phyloP scores from a whole-genome alignment of 2,329 filamentous ascomycete species.

The Metarhizium album region DNA sequence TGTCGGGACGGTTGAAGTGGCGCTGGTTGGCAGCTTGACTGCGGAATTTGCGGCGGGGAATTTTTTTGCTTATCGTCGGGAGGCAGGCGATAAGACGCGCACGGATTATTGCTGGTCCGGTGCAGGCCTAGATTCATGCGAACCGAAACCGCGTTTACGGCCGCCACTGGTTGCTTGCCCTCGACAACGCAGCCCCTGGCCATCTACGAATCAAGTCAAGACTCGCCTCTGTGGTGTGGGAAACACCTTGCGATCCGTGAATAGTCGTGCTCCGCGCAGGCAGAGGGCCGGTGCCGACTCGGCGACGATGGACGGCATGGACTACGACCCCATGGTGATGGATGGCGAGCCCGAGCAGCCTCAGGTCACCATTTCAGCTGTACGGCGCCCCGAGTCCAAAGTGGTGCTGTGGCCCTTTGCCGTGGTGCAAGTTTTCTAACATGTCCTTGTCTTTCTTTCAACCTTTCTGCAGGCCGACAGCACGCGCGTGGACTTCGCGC shows the following conservation, averaged over 20 bases:
- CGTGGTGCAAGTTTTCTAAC: constrained; percentile 2
- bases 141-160: background rate
- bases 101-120: constrained; percentile 22
- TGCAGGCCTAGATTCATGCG: background rate
- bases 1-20: no score
- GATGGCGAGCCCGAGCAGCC: constrained; percentile 46
- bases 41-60: constrained; percentile 13
- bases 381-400: constrained; percentile 21
- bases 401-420: constrained; percentile 1
- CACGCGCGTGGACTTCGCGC: constrained; percentile 80
- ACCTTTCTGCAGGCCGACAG: constrained; percentile 52
- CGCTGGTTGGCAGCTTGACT: no score
- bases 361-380: constrained; percentile 49
- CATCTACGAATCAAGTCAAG: background rate
- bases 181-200: background rate
- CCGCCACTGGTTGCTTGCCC: background rate
- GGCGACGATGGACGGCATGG: constrained; percentile 35
- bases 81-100: constrained; percentile 17
- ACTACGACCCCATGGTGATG: constrained; percentile 51
- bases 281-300: constrained; percentile 1
- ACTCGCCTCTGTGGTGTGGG: background rate
- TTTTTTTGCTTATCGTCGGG: constrained; percentile 15
- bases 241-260: background rate
- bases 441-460: background rate
- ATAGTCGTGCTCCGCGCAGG: background rate